These are phyloP conservation scores for Irpex lacteus DNA, from an alignment of 1,284 basidiomycete genomes.

Conservation along the genomic window DNA sequence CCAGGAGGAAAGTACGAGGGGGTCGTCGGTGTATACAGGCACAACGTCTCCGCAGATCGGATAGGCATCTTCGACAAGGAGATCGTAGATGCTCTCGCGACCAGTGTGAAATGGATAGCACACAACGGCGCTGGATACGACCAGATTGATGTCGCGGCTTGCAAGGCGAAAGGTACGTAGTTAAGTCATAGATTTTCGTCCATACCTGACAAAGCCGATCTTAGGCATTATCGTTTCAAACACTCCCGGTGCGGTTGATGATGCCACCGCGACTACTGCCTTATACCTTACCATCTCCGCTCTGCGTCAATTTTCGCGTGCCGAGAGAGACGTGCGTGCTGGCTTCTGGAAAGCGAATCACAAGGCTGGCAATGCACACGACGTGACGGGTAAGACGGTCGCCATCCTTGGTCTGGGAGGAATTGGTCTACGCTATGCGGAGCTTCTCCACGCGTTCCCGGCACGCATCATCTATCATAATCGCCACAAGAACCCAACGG, in stretches of 20 bases:
- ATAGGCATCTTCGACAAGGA: conserved; percentile 83
- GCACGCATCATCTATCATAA: conserved; percentile 89
- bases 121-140: conserved; percentile 95
- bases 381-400: conserved; percentile 77
- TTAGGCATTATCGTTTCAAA: conserved; percentile 85
- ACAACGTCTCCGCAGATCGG: conserved; percentile 59
- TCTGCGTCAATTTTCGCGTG: conserved; percentile 74
- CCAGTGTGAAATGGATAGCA: conserved; percentile 79
- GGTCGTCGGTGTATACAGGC: conserved; percentile 78
- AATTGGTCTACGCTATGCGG: conserved; percentile 74
- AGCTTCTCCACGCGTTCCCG: conserved; percentile 70
- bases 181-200: neutral
- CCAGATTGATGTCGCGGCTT: conserved; percentile 76
- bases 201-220: neutral
- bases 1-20: conserved; percentile 73
- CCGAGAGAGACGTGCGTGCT: conserved; percentile 65
- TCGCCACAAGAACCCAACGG: conserved; percentile 51
- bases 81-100: conserved; percentile 66
- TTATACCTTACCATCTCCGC: conserved; percentile 83
- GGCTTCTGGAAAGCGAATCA: conserved; percentile 56
- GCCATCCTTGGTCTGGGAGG: conserved; percentile 91
- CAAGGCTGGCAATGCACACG: conserved; percentile 52
- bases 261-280: conserved; percentile 88
- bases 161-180: conserved; percentile 61
- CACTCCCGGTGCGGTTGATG: conserved; percentile 89